phyloP scores from a whole-genome alignment of 305 asterid genomes.

The Fraxinus sp. region DNA sequence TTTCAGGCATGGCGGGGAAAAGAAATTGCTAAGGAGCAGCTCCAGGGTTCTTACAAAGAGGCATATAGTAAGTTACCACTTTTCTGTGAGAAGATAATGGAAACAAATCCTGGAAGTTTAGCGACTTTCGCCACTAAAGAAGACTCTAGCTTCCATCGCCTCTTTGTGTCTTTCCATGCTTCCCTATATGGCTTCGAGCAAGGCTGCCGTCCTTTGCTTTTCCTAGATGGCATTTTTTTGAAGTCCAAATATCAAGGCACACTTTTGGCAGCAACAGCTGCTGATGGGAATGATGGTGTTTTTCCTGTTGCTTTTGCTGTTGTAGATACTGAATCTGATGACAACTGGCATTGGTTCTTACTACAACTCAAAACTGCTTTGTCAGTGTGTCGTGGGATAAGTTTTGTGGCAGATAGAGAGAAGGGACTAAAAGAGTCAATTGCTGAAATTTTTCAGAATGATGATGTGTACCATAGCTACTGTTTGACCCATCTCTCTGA shows the following conservation, averaged over 20 bases:
- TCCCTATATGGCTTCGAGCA: slow-evolving; percentile 82
- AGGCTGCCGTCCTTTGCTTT: slow-evolving; percentile 90
- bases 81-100: slow-evolving; percentile 90
- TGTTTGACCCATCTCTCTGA: slow-evolving; percentile 79
- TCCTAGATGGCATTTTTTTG: slow-evolving; percentile 75
- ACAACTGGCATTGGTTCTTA: slow-evolving; percentile 91
- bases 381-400: slow-evolving; percentile 54
- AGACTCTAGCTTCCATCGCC: slow-evolving; percentile 86
- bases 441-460: slow-evolving; percentile 58
- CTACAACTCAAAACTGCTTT: slow-evolving; percentile 74
- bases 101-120: slow-evolving; percentile 89
- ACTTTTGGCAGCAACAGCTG: slow-evolving; percentile 85
- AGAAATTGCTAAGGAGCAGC: slow-evolving; percentile 98
- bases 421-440: slow-evolving; percentile 81
- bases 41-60: slow-evolving; percentile 95
- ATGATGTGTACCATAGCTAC: slow-evolving; percentile 72
- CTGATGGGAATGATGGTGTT: slow-evolving; percentile 77
- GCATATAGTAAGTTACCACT: slow-evolving; percentile 84
- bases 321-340: slow-evolving; percentile 80
- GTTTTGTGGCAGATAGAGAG: slow-evolving; percentile 83
- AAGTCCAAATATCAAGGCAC: slow-evolving; percentile 94
- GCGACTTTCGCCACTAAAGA: slow-evolving; percentile 93
- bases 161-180: slow-evolving; percentile 82
- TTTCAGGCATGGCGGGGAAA: slow-evolving; percentile 99
- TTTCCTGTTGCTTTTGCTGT: slow-evolving; percentile 96